Evolutionary conservation across 1,284 basidiomycete species (phyloP).

Genomic region (Apiotrichum siamense): DNA sequence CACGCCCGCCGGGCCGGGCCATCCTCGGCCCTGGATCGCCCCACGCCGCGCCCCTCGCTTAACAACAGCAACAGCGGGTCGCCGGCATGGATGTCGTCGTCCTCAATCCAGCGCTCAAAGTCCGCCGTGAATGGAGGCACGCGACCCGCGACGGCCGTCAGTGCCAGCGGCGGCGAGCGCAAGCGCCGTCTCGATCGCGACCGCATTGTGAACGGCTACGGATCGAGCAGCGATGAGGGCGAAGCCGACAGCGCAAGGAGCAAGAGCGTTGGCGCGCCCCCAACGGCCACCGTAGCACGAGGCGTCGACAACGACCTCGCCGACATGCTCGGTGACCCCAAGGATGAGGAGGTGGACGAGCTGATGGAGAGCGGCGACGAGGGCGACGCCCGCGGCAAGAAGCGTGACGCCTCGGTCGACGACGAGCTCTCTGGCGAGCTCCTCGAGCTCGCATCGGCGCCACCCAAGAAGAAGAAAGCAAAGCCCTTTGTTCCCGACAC

Average conservation of each 20-base stretch:
- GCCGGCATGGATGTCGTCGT: slow-evolving; percentile 17
- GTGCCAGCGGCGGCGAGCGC: slow-evolving; percentile 14
- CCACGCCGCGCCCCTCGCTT: not conserved
- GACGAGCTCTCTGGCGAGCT: slow-evolving; percentile 32
- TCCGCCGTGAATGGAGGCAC: not conserved
- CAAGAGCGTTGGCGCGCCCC: not conserved
- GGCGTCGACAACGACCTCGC: slow-evolving; percentile 24
- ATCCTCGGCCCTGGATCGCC: not conserved
- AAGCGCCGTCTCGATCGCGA: slow-evolving; percentile 25
- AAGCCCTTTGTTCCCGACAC: slow-evolving; percentile 1
- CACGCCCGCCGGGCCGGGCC: slow-evolving; percentile 6
- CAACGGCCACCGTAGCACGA: not conserved
- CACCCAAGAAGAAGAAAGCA: slow-evolving; percentile 36
- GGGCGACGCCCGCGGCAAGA: slow-evolving; percentile 18
- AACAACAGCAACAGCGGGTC: slow-evolving; percentile 10
- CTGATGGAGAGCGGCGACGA: slow-evolving; percentile 25
- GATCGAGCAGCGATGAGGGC: slow-evolving; percentile 26
- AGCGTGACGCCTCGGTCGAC: slow-evolving; percentile 25
- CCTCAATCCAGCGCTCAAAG: slow-evolving; percentile 8
- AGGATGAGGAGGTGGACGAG: slow-evolving; percentile 31
- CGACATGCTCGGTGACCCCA: slow-evolving; percentile 20
- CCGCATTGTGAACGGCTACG: slow-evolving; percentile 33
- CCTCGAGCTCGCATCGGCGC: slow-evolving; percentile 34
- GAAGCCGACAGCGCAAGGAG: slow-evolving; percentile 3
- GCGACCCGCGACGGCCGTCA: slow-evolving; percentile 10